Evolutionary conservation across 2,329 filamentous ascomycete species (phyloP), one percentile per base, ranked within the genome.

Genomic region (Fusarium sp.): DNA sequence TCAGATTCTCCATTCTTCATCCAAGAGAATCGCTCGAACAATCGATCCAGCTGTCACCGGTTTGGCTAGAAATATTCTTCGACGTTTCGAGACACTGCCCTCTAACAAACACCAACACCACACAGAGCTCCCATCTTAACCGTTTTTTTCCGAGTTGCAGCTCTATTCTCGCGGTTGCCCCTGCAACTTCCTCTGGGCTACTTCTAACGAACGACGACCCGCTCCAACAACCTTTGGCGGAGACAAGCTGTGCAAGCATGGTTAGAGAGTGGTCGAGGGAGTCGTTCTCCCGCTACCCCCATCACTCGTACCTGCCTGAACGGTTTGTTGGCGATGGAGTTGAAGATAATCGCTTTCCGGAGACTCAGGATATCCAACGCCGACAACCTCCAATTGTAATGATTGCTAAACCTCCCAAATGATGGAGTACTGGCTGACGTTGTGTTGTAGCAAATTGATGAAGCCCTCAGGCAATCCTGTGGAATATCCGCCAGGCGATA

Each of bases 401-500:
- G 23, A 73, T 71, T 23, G 6, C 13, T 11, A 18, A 52, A 39
- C 34, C 34, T 25, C 12, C 25, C 16, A 19, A 14, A 8, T 44
- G 12, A n/a, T 25, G 21, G 19, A 31, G n/a, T 18, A 48, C 11
- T 42, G n/a, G 43, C 71, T 75, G 43, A 75, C 53, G 13, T 26
- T n/a, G 16, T 41, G 26, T 18, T 43, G n/a, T 61, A 86, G 84
- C 78, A 84, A 71, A 86, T 89, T 34, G 82, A 83, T 34, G 81
- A 83, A 64, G 85, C 84, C 26, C 77, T 89, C 13, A 80, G 83
- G 18, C 82, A 86, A 50, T 80, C 85, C 42, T 88, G 86, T 68
- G 81, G 82, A 39, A 85, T 89, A 46, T 81, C 84, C 3, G 83
- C 82, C 13, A 81, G 82, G 53, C 79, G 79, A 63, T 89, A 84